Evolutionary conservation across 2,329 filamentous ascomycete genomes (phyloP), one percentile per base, ranked within the genome.

Genomic region (Madurella fahalii): DNA sequence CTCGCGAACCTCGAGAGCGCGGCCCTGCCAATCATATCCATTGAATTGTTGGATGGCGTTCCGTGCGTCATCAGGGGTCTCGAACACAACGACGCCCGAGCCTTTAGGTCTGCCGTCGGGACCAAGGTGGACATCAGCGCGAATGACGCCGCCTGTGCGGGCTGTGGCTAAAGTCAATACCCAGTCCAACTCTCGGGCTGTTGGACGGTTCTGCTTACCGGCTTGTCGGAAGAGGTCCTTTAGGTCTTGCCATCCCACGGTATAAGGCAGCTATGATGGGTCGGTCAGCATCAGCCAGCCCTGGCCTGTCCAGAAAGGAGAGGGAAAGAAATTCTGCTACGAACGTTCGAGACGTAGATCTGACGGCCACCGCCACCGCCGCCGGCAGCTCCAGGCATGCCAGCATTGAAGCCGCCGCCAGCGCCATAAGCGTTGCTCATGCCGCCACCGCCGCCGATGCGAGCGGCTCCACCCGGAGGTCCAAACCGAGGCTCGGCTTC

Each of bases 151-250:
- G 63, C 90, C 91, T 69, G 85, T 80, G 56, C 82, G 81, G 63
- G 78, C 78, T 81, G 56, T 50, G 11, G 4, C 30, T 9, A 49
- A 62, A 47, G 61, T 61, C 20, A 56, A 47, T n/a, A 7, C n/a
- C n/a, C 52, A 52, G 46, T 32, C 40, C 18, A 39, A 13, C n/a
- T 15, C 20, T 13, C 31, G 17, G n/a, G 25, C 7, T 9, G 2
- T 32, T 46, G 50, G 12, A 43, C 58, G 46, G 56, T n/a, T 41
- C 52, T 48, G 80, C 90, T 81, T 80, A 96, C 92, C 90, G 76
- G 94, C 92, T 82, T 96, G 92, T 69, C 94, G 89, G 81, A 99
- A 99, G 63, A 99, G 81, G 73, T 99, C 94, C 77, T 99, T 99
- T 65, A 99, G 78, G 73, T 99, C 94, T 76, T 99, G 94, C 94